phyloP scores from a whole-genome alignment of 2,329 filamentous ascomycete genomes.

The Pyrenophora seminiperda region DNA sequence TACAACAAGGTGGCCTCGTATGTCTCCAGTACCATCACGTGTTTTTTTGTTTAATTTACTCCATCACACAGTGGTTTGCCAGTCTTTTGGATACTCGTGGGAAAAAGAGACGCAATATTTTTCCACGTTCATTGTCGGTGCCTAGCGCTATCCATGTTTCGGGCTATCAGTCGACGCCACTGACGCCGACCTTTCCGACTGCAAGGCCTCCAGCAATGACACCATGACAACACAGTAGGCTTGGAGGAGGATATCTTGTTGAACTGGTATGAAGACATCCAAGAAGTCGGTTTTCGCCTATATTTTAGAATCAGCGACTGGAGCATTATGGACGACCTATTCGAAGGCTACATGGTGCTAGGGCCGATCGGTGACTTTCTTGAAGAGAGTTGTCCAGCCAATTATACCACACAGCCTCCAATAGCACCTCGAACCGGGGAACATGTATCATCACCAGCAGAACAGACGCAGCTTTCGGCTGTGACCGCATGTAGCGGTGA shows the following conservation, averaged over 20 bases:
- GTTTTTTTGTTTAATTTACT: too few species aligned
- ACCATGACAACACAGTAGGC: constrained; percentile 1
- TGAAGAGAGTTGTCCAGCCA: neutral
- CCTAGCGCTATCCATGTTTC: constrained; percentile 5
- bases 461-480: neutral
- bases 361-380: constrained; percentile 15
- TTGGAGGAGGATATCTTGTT: neutral
- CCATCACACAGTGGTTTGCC: too few species aligned
- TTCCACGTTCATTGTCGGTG: neutral
- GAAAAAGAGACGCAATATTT: too few species aligned
- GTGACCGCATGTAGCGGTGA: neutral
- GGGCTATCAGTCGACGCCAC: constrained; percentile 8
- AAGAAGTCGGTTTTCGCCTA: neutral
- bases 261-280: neutral
- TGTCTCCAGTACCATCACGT: too few species aligned
- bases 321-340: constrained; percentile 17
- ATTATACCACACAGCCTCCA: neutral
- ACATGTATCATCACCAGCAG: neutral
- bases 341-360: constrained; percentile 24
- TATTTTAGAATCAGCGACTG: neutral
- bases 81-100: too few species aligned
- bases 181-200: constrained; percentile 1
- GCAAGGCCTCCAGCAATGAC: constrained; percentile 10
- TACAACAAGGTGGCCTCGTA: neutral
- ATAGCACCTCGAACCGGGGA: neutral